Evolutionary conservation across 2,329 filamentous ascomycete genomes (phyloP), one percentile per base, ranked within the genome.

Genomic region (Verticillium albo-atrum): DNA sequence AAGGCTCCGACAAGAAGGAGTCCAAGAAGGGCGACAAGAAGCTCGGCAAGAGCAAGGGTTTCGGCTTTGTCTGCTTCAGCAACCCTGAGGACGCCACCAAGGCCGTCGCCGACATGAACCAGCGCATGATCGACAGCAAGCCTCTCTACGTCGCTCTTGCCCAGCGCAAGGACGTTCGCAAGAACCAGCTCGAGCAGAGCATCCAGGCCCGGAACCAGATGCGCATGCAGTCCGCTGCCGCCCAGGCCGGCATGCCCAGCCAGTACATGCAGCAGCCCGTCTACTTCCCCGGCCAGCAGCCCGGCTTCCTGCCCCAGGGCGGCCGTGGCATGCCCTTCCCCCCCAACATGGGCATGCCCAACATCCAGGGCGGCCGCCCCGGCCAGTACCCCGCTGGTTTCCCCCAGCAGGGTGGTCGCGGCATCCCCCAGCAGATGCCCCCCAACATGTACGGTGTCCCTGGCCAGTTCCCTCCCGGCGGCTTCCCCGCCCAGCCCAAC

Each of bases 11-110:
- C 35, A 81, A 86, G 72, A 86, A 87, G 76, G 67, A 82, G 79
- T 77, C 84, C 63, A 81, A 85, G 70, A 84, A 82, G 70, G 72
- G 77, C 32, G 83, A 86, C 64, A 84, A 83, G 76, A 87, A 84
- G 80, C 84, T 47, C 20, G 95, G 95, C 76, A 98, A 98, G 90
- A 97, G 92, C 89, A 99, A 98, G 85, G 95, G 95, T 75, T 99
- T 99, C 75, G 95, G 95, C 70, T 99, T 99, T 77, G 95, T 99
- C 73, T 99, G 95, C 90, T 99, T 99, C 84, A 95, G 91, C 86
- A 98, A 96, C 84, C 93, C 95, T 62, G 95, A 99, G 71, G 95
- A 99, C 77, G 95, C 95, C 66, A 97, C 94, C 80, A 98, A 98
- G 87, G 95, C 95, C 66, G 94, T 99, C 65, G 92, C 93, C 62